These are phyloP conservation scores for Dendrobium officinale DNA, from an alignment of 106 monocot species.

Conservation along the genomic window DNA sequence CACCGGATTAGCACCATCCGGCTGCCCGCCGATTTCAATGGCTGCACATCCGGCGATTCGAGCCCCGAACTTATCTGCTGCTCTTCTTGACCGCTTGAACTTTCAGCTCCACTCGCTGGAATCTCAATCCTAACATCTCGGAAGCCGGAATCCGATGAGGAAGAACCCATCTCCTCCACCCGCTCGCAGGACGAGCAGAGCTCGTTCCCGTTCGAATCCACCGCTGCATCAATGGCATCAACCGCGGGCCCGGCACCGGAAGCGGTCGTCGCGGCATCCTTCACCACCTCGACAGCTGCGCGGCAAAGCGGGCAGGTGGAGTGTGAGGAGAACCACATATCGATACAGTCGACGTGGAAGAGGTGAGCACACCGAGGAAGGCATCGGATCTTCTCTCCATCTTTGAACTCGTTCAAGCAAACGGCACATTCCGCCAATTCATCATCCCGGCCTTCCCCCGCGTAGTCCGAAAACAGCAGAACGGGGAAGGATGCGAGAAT, in stretches of 20 bases:
- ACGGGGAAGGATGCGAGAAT: constrained; percentile 10
- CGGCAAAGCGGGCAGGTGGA: constrained; percentile 29
- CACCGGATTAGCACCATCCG: constrained; percentile 8
- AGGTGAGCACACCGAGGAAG: constrained; percentile 21
- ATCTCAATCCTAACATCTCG: background rate
- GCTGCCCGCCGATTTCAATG: background rate
- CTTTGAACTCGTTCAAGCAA: constrained; percentile 21
- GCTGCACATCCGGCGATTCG: background rate
- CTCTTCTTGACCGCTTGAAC: background rate
- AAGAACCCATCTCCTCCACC: background rate
- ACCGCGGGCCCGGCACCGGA: background rate
- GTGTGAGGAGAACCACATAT: constrained; percentile 26
- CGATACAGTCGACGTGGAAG: constrained; percentile 28
- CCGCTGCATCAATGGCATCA: too few species aligned
- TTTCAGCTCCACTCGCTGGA: background rate
- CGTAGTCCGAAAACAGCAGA: background rate
- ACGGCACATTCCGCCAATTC: constrained; percentile 22
- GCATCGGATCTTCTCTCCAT: constrained; percentile 16
- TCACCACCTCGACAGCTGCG: constrained; percentile 3
- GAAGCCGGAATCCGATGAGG: background rate
- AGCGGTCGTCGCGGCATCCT: background rate
- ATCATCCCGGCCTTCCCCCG: background rate
- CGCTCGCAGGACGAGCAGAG: background rate
- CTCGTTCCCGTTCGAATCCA: background rate
- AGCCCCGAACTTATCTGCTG: background rate